Evolutionary conservation across 352 stramenopile species (phyloP).

Genomic region (Phytophthora crassamura): DNA sequence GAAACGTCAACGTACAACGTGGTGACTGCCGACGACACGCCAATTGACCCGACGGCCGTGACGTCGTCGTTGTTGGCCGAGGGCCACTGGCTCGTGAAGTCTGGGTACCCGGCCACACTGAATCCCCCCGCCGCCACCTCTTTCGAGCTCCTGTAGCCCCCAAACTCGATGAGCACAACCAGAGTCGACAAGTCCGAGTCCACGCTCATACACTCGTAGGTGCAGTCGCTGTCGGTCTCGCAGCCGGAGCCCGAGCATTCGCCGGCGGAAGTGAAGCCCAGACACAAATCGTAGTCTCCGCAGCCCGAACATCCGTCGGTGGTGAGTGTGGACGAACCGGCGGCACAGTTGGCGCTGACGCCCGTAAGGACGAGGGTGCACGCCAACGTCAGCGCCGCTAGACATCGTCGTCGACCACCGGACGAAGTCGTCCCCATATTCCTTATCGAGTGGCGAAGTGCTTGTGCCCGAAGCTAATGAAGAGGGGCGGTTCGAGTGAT

Average conservation of each 20-base stretch:
- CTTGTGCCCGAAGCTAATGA: conserved; percentile 9
- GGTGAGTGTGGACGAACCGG: conserved; percentile 31
- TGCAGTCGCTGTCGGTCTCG: conserved; percentile 28
- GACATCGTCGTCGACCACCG: neutral
- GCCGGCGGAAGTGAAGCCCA: conserved; percentile 24
- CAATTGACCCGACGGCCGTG: conserved; percentile 30
- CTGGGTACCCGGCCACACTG: conserved; percentile 17
- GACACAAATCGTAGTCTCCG: conserved; percentile 30
- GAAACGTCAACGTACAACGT: conserved; percentile 33
- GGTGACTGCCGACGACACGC: conserved; percentile 27
- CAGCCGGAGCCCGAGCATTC: conserved; percentile 33
- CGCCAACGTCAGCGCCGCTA: conserved; percentile 1
- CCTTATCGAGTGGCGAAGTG: conserved; percentile 10
- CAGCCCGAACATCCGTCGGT: conserved; percentile 36
- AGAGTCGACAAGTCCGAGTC: conserved; percentile 19
- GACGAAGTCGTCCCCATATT: conserved; percentile 21
- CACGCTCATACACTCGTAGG: conserved; percentile 34
- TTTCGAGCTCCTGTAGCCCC: conserved; percentile 38
- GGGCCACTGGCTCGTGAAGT: conserved; percentile 29
- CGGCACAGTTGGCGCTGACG: conserved; percentile 25
- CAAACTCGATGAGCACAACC: conserved; percentile 40
- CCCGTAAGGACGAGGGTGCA: conserved; percentile 3
- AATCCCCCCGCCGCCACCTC: conserved; percentile 30
- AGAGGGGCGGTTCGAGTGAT: conserved; percentile 13
- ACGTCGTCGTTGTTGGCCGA: conserved; percentile 40